Evolutionary conservation across 2,329 filamentous ascomycete species (phyloP).

Genomic region (Bipolaris zeicola): DNA sequence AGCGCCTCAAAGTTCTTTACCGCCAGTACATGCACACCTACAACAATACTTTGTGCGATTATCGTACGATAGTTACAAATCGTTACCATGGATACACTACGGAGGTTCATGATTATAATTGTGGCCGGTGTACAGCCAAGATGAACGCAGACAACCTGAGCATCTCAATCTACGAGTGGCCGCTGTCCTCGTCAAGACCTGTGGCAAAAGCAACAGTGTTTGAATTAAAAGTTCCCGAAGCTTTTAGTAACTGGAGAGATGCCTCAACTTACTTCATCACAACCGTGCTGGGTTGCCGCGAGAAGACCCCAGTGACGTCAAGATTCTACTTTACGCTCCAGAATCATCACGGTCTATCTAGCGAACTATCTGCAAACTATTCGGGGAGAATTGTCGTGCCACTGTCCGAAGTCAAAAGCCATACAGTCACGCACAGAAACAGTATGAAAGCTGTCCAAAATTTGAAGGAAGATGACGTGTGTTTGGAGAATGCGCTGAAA

Average conservation of each 20-base stretch:
- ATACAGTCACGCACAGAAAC: constrained; percentile 45
- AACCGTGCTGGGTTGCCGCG: constrained; percentile 44
- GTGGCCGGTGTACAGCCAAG: constrained; percentile 40
- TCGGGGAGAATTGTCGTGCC: constrained; percentile 34
- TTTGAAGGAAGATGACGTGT: constrained; percentile 47
- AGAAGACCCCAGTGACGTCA: not conserved
- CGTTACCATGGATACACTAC: constrained; percentile 6
- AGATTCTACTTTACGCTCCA: constrained; percentile 18
- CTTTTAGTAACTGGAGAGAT: constrained; percentile 58
- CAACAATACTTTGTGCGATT: constrained; percentile 19
- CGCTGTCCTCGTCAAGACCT: constrained; percentile 49
- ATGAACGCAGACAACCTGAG: constrained; percentile 45
- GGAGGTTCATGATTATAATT: constrained; percentile 16
- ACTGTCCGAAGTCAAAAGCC: constrained; percentile 48
- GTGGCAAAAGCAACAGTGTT: constrained; percentile 58
- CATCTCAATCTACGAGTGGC: constrained; percentile 63
- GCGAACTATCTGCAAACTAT: constrained; percentile 5
- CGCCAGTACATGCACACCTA: constrained; percentile 19
- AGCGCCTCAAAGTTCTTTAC: constrained; percentile 15
- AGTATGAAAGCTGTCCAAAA: constrained; percentile 27
- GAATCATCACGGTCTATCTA: constrained; percentile 15
- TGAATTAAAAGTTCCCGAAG: constrained; percentile 54
- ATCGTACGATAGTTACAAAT: constrained; percentile 5
- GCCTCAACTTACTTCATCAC: constrained; percentile 51
- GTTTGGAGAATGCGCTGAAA: constrained; percentile 53